Percentiles rank a stretch among this genome's conserved stretches.
phyloP scores from a whole-genome alignment of 202 grass and related monocot species.

The Eragrostis tef region DNA sequence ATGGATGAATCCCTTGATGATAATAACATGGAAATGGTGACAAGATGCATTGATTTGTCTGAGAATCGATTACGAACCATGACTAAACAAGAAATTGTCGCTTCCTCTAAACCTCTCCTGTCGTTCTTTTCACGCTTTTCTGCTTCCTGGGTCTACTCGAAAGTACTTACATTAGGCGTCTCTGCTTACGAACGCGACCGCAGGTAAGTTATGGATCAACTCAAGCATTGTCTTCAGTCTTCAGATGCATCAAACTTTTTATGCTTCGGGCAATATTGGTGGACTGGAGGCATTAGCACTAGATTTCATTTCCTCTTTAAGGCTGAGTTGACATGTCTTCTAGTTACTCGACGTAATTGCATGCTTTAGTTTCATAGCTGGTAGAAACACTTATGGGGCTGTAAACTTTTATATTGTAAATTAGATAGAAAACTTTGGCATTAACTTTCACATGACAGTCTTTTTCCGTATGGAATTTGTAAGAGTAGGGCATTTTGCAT shows the following conservation, averaged over 20 bases:
- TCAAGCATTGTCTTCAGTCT: constrained; percentile 6
- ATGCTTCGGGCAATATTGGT: constrained; percentile 16
- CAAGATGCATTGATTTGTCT: constrained; percentile 79
- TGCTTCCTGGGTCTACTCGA: constrained; percentile 79
- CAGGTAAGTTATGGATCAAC: constrained; percentile 55
- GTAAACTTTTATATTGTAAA: constrained; percentile 15
- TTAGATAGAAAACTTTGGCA: not conserved
- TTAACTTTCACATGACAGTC: constrained; percentile 3
- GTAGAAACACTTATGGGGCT: not conserved
- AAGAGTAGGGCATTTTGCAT: not conserved
- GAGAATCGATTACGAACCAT: constrained; percentile 56
- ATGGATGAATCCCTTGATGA: constrained; percentile 89
- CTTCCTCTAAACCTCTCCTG: constrained; percentile 45
- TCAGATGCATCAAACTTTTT: constrained; percentile 24
- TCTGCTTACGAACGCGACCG: constrained; percentile 77
- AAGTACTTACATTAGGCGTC: constrained; percentile 78
- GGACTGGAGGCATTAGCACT: constrained; percentile 26
- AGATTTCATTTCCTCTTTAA: not conserved
- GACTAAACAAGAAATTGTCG: constrained; percentile 50
- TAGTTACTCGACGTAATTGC: not conserved
- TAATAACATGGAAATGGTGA: constrained; percentile 69
- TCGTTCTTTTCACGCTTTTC: constrained; percentile 80
- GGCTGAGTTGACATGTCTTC: constrained; percentile 3
- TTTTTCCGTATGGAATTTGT: not conserved
- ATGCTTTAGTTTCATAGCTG: constrained; percentile 6